Base-by-base conservation (phyloP, 495 filamentous ascomycete species). In the Talaromyces ruber region DNA sequence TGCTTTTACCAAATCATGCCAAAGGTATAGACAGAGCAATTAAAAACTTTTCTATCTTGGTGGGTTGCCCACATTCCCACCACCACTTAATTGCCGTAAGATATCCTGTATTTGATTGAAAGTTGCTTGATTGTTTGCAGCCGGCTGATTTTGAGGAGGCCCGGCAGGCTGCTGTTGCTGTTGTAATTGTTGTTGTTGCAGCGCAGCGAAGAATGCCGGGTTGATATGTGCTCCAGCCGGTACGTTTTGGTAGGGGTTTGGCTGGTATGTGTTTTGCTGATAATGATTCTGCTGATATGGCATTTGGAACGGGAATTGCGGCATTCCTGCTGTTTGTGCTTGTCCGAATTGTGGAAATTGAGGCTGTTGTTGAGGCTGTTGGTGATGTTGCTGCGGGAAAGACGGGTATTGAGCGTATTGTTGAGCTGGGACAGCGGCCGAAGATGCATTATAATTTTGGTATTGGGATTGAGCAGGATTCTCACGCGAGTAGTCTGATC, bases 151-250 rank as follows among this genome's bases (percentile, higher is more conserved):
- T 60, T 79, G 77, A 16, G 39, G 59, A 29, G 25, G 32, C 24
- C 71, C 68, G 32, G 73, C 71, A 21, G 59, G 66, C 61, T 72
- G 68, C 25, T 71, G 71, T 57, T 72, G 70, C 58, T 74, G 70
- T 58, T 75, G 78, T 56, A 76, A 71, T 16, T 65, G 66, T 61
- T 79, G 74, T 56, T 78, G 76, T 58, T 79, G 76, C 60, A 79
- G 59, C 26, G 71, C 70, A 63, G 76, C 76, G 63, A 89, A 78
- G 73, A 90, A 87, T 1, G 83, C 78, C 6, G 88, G 88, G 59
- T 87, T 89, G 64, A 90, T 79, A 58, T 86, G 85, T 1, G 82
- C 77, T 32, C 82, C 84, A n/a, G 74, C 67, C 1, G 77, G 75
- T 6, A 73, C 60, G 29, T 71, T 62, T 43, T 71, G 73, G 63